Evolutionary conservation across 352 stramenopile genomes (phyloP), one percentile per base, ranked within the genome.

Genomic region (Thalassiosira hispida): DNA sequence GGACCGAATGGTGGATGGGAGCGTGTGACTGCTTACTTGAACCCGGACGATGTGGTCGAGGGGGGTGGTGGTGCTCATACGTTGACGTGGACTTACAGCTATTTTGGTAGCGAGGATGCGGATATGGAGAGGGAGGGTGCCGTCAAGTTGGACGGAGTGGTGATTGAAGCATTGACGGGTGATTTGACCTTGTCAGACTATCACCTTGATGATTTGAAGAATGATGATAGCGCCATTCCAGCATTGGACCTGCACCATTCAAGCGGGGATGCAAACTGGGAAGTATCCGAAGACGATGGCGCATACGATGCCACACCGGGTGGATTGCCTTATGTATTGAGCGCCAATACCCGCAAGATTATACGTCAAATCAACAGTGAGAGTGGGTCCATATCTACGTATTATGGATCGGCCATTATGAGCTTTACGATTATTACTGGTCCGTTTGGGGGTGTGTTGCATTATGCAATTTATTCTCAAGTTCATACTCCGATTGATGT

Each of bases 401-500:
- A 59, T 59, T 23, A 59, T 18, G 55, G 40, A 16, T 20, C 8
- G 9, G 67, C 67, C 25, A 33, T 3, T 16, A 68, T 68, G 67
- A 67, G 53, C 29, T 5, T 76, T 0, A 67, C 40, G 22, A 51
- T 76, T 7, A 46, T 76, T 8, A 52, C 67, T 0, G 67, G 67
- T 42, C 53, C 56, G 9, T 27, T 23, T 2, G 68, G 68, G 1
- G 68, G 68, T 14, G 18, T 46, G 12, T 18, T 77, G 7, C n/a
- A 27, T 11, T 77, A 63, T 42, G 27, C 55, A 2, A 33, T 46
- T 12, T 23, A 49, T 14, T 53, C 60, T 9, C 20, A 52, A 4
- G 56, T 68, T 7, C n/a, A 25, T 33, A 33, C 31, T 18, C 68
- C 68, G 1, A 42, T 77, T 18, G 68, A 77, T 22, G 68, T 69